These are phyloP conservation scores for Dissoconium aciculare DNA, from an alignment of 2,329 filamentous ascomycete genomes.

Conservation along the genomic window DNA sequence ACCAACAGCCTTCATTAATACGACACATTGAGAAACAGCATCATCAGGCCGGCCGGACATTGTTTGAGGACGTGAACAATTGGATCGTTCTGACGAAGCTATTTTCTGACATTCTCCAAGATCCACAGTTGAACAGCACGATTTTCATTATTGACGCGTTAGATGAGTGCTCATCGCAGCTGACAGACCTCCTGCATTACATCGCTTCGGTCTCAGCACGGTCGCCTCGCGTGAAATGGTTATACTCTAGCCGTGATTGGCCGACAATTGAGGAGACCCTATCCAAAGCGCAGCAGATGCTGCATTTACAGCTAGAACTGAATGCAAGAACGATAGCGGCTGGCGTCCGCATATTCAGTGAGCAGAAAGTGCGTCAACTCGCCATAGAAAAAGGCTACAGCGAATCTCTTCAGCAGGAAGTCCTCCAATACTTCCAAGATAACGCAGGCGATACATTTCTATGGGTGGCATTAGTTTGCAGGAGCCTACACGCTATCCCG, in stretches of 20 bases:
- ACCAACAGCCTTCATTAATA: slow-evolving; percentile 22
- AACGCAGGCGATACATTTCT: slow-evolving; percentile 31
- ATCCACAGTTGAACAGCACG: slow-evolving; percentile 16
- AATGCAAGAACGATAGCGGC: too few species aligned
- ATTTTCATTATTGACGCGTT: slow-evolving; percentile 34
- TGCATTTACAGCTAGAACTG: too few species aligned
- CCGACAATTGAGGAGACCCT: slow-evolving; percentile 25
- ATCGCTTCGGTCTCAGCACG: slow-evolving; percentile 16
- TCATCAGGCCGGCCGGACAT: slow-evolving; percentile 19
- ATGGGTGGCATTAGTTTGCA: slow-evolving; percentile 30
- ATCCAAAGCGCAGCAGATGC: slow-evolving; percentile 16
- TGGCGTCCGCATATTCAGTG: too few species aligned
- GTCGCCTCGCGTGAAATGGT: slow-evolving; percentile 26
- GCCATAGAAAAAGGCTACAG: too few species aligned
- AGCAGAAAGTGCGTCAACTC: too few species aligned
- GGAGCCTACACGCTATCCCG: slow-evolving; percentile 17
- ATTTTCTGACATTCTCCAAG: slow-evolving; percentile 27
- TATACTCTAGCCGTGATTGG: slow-evolving; percentile 33
- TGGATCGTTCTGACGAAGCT: slow-evolving; percentile 26
- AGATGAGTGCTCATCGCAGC: slow-evolving; percentile 29
- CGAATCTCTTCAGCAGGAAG: slow-evolving; percentile 6
- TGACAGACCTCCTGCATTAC: slow-evolving; percentile 24
- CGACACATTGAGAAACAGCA: slow-evolving; percentile 25
- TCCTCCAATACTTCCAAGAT: slow-evolving; percentile 14
- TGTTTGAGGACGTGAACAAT: slow-evolving; percentile 29